A percentile compares a stretch with the other conserved stretches of the same genome.
These are phyloP conservation scores for Glycine tomentella DNA, from an alignment of 306 rosid genomes.

Conservation along the genomic window DNA sequence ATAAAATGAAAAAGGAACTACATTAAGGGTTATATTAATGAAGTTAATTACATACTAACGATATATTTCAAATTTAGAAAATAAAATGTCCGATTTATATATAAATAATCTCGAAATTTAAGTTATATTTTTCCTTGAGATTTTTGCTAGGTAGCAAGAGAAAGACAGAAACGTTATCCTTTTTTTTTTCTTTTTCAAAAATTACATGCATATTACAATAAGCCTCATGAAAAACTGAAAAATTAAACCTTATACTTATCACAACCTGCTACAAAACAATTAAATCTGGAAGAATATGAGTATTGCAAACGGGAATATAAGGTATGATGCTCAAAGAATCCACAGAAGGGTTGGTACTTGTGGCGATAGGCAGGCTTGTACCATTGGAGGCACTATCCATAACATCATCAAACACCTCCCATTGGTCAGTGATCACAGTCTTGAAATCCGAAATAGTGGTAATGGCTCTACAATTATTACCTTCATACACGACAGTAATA, in stretches of 20 bases:
- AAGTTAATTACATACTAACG: background rate
- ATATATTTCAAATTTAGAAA: too few relatives aligned
- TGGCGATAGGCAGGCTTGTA: background rate
- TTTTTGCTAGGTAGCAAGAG: background rate
- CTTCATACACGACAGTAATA: background rate
- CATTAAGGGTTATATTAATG: too few relatives aligned
- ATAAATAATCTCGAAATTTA: background rate
- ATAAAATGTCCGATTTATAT: background rate
- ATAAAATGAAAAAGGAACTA: too few relatives aligned
- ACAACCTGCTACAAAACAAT: background rate
- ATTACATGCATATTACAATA: background rate
- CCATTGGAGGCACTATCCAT: background rate
- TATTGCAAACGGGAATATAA: slow-evolving; percentile 32
- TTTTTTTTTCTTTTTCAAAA: background rate
- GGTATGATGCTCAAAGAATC: slow-evolving; percentile 41
- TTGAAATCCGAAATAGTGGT: slow-evolving; percentile 24
- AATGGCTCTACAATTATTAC: background rate
- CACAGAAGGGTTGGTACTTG: slow-evolving; percentile 43
- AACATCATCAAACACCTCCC: slow-evolving; percentile 80
- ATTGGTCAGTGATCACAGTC: slow-evolving; percentile 75
- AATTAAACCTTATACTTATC: background rate
- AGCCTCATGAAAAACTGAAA: background rate
- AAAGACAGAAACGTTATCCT: background rate
- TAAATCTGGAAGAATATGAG: slow-evolving; percentile 57
- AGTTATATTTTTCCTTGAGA: background rate